Evolutionary conservation across 2,329 filamentous ascomycete species (phyloP).

Genomic region (Xenosphaeropsis pyriputrescens): DNA sequence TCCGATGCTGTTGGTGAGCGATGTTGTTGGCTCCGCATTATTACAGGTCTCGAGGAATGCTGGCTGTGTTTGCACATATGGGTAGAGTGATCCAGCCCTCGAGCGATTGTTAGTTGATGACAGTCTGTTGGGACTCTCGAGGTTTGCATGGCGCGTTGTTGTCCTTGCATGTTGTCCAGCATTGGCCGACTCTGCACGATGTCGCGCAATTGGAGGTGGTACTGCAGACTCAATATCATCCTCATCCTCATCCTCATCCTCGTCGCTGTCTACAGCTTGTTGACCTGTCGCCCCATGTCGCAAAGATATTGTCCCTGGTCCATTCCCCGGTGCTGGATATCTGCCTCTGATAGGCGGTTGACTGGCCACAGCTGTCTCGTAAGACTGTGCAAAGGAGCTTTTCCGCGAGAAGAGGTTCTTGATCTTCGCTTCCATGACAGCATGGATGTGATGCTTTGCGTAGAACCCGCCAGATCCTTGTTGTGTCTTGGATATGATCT

Average conservation of each 20-base stretch:
- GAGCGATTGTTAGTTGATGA: background rate
- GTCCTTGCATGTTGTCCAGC: conserved; percentile 5
- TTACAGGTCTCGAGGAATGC: too few species aligned
- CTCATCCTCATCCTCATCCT: background rate
- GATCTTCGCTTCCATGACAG: conserved; percentile 1
- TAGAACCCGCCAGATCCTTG: background rate
- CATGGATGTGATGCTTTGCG: conserved; percentile 1
- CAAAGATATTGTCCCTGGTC: conserved; percentile 19
- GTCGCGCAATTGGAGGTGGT: conserved; percentile 6
- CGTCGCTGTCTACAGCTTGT: background rate
- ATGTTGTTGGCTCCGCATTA: too few species aligned
- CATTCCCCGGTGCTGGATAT: conserved; percentile 26
- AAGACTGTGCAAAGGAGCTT: conserved; percentile 19
- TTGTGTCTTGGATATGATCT: background rate
- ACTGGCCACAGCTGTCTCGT: conserved; percentile 21
- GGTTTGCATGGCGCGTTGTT: conserved; percentile 5
- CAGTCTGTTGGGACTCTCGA: conserved; percentile 1
- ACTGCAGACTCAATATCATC: conserved; percentile 1
- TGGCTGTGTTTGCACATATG: too few species aligned
- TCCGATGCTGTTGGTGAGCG: background rate
- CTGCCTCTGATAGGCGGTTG: conserved; percentile 24
- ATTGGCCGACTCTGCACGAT: conserved; percentile 3
- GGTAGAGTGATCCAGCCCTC: too few species aligned
- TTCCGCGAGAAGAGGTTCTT: conserved; percentile 1
- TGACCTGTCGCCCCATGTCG: conserved; percentile 13